Evolutionary conservation across 345 rosid genomes (phyloP).

Genomic region (Brassica juncea): DNA sequence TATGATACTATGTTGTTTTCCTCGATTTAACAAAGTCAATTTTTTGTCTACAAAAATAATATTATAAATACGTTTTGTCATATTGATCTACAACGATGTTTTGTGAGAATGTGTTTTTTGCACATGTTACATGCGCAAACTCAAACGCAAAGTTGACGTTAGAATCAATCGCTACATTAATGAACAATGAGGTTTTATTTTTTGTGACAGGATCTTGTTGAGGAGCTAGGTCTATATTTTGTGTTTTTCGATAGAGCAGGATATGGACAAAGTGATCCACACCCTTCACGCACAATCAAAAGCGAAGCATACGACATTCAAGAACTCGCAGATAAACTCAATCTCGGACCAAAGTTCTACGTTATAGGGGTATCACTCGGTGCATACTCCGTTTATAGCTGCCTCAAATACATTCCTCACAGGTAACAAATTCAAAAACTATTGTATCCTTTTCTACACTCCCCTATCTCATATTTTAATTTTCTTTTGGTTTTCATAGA

Average conservation of each 20-base stretch:
- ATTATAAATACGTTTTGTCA: no score
- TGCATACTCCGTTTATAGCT: conserved; percentile 65
- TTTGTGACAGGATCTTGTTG: conserved; percentile 57
- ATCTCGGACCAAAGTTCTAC: conserved; percentile 69
- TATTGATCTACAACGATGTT: background rate
- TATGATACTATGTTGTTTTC: background rate
- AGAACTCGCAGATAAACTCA: conserved; percentile 80
- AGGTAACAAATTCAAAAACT: conserved; percentile 37
- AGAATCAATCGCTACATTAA: background rate
- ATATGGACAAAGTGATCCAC: conserved; percentile 92
- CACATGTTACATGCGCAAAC: background rate
- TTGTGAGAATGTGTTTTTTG: background rate
- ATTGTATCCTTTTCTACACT: background rate
- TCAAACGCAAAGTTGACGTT: background rate
- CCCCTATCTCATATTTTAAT: background rate
- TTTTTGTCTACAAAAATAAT: no score
- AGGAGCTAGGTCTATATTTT: conserved; percentile 62
- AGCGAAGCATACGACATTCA: conserved; percentile 77
- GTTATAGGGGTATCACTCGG: conserved; percentile 86
- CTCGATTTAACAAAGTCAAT: no score
- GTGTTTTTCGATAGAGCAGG: conserved; percentile 84
- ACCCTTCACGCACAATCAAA: conserved; percentile 72
- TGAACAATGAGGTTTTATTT: background rate
- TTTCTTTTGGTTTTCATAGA: conserved; percentile 37
- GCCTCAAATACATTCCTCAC: conserved; percentile 77